These are phyloP conservation scores for Galium porrigens DNA, from an alignment of 305 asterid genomes.

Conservation along the genomic window DNA sequence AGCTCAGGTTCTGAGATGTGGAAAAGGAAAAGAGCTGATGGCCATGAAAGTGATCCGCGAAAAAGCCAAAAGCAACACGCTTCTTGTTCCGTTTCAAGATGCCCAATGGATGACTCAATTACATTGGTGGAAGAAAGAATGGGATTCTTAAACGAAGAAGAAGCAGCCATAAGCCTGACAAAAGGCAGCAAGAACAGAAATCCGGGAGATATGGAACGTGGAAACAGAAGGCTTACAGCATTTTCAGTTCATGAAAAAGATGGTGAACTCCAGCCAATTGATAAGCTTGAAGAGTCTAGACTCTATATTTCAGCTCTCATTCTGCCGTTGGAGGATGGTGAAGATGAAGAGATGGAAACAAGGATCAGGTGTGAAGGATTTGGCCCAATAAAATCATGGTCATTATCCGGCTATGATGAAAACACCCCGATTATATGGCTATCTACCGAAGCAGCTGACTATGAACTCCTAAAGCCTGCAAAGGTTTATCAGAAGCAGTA, in stretches of 20 bases:
- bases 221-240: slow-evolving; percentile 14
- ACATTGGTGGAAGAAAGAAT: slow-evolving; percentile 6
- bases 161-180: slow-evolving; percentile 13
- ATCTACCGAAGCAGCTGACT: slow-evolving; percentile 15
- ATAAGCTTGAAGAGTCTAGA: slow-evolving; percentile 11
- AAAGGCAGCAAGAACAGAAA: not conserved
- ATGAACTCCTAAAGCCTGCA: slow-evolving; percentile 15
- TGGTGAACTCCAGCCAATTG: slow-evolving; percentile 10
- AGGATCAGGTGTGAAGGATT: slow-evolving; percentile 12
- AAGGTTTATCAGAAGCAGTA: slow-evolving; percentile 12
- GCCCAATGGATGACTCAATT: not conserved
- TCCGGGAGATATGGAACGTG: not conserved
- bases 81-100: not conserved
- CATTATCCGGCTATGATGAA: slow-evolving; percentile 17
- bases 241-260: slow-evolving; percentile 12
- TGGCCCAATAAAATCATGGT: slow-evolving; percentile 18
- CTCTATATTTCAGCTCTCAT: slow-evolving; percentile 16
- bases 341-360: slow-evolving; percentile 2
- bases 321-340: slow-evolving; percentile 17
- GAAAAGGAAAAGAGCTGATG: slow-evolving; percentile 13
- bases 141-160: slow-evolving; percentile 5
- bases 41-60: slow-evolving; percentile 1
- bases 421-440: slow-evolving; percentile 16
- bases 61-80: slow-evolving; percentile 3
- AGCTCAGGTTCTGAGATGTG: not conserved